Evolutionary conservation across 2,329 filamentous ascomycete species (phyloP).

Genomic region (Camillea tinctor): DNA sequence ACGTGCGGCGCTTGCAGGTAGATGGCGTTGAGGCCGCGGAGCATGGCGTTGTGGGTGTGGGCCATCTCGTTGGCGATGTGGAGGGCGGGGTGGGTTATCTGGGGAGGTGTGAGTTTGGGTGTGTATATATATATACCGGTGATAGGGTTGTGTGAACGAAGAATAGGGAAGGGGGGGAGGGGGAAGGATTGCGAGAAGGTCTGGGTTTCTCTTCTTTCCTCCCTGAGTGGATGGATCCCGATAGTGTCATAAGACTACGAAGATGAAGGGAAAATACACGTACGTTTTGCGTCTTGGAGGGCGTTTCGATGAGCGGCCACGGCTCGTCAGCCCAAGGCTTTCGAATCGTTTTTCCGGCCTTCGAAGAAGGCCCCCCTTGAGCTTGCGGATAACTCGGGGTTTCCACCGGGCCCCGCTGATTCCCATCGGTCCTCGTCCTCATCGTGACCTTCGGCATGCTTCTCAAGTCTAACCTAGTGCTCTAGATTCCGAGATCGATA

Average conservation of each 20-base stretch:
- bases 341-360: neutral
- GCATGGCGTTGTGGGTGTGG: conserved; percentile 35
- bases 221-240: neutral
- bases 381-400: neutral
- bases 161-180: neutral
- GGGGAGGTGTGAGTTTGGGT: neutral
- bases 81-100: conserved; percentile 27
- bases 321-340: conserved; percentile 31
- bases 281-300: conserved; percentile 19
- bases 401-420: neutral
- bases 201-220: too few species aligned
- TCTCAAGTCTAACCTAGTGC: too few species aligned
- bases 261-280: neutral
- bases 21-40: conserved; percentile 37
- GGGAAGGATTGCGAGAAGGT: neutral
- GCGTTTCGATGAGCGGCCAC: conserved; percentile 29
- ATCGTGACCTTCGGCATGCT: neutral
- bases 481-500: too few species aligned
- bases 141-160: neutral
- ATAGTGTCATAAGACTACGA: neutral
- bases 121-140: neutral
- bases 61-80: conserved; percentile 35
- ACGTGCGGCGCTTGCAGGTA: conserved; percentile 36
- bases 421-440: neutral
- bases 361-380: neutral